These are phyloP conservation scores for Ophiostoma piceae DNA, from an alignment of 2,329 filamentous ascomycete genomes.

Conservation along the genomic window DNA sequence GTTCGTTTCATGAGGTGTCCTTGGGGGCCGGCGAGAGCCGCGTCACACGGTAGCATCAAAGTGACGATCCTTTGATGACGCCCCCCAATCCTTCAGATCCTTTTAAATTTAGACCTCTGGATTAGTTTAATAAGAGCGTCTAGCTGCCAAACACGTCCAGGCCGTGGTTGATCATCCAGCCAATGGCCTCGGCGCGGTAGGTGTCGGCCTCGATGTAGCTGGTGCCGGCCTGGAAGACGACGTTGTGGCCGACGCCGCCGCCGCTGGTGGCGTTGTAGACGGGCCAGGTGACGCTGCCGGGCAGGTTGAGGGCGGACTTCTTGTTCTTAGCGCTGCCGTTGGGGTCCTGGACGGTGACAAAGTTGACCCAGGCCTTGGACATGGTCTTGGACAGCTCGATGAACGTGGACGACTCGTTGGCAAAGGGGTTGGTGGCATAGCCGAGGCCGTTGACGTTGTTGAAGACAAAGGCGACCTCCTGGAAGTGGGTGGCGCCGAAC, in stretches of 20 bases:
- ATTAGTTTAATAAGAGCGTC: too few species aligned
- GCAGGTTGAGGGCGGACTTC: not conserved
- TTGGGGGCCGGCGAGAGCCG: not conserved
- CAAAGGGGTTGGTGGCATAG: conserved; percentile 39
- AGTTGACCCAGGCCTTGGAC: conserved; percentile 24
- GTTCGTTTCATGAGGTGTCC: not conserved
- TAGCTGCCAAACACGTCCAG: conserved; percentile 22
- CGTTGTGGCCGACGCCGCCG: conserved; percentile 27
- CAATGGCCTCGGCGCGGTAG: conserved; percentile 23
- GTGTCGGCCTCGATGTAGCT: conserved; percentile 21
- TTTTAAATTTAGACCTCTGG: too few species aligned
- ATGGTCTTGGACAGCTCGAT: conserved; percentile 32
- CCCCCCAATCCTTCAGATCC: not conserved
- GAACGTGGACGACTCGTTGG: conserved; percentile 39
- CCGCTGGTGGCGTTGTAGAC: conserved; percentile 27
- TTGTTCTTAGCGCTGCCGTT: conserved; percentile 19
- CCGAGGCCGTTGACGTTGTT: conserved; percentile 46
- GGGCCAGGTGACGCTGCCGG: conserved; percentile 23
- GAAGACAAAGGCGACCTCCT: conserved; percentile 52
- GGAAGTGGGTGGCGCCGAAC: conserved; percentile 35
- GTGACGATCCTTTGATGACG: not conserved
- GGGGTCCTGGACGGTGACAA: conserved; percentile 21
- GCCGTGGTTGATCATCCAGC: conserved; percentile 23
- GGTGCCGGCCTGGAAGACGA: conserved; percentile 21
- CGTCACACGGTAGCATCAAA: not conserved